These are phyloP conservation scores for Hypoxylon perforatum DNA, from an alignment of 495 filamentous ascomycete genomes.

Conservation along the genomic window DNA sequence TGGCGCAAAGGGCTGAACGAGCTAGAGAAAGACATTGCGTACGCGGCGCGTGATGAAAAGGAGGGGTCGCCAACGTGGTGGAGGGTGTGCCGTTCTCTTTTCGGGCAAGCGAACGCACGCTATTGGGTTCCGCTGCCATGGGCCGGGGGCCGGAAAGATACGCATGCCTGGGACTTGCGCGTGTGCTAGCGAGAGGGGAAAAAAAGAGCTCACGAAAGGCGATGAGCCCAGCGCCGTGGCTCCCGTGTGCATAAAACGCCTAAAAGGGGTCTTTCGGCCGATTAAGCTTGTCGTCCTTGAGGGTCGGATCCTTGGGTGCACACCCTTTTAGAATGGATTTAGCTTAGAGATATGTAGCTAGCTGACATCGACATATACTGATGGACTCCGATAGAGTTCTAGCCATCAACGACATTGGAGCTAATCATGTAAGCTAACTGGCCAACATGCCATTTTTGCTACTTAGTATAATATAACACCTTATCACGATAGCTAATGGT, in stretches of 20 bases:
- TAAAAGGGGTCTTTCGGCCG: conserved; percentile 32
- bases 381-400: conserved; percentile 22
- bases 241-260: conserved; percentile 18
- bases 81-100: conserved; percentile 29
- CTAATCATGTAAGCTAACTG: conserved; percentile 10
- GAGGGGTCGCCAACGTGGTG: conserved; percentile 33
- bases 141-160: conserved; percentile 41
- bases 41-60: conserved; percentile 16
- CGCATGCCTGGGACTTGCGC: conserved; percentile 40
- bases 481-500: conserved; percentile 36
- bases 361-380: background rate
- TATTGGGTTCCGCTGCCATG: conserved; percentile 42
- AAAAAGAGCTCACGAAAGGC: conserved; percentile 13
- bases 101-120: conserved; percentile 38
- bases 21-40: conserved; percentile 14
- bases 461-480: conserved; percentile 8
- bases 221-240: conserved; percentile 26
- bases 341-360: conserved; percentile 4
- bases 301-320: background rate
- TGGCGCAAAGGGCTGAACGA: conserved; percentile 35
- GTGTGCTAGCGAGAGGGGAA: conserved; percentile 37
- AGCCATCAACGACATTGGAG: conserved; percentile 5
- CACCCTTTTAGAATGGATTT: background rate
- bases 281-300: conserved; percentile 23
- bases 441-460: background rate